Evolutionary conservation across 345 rosid species (phyloP).

Genomic region (Acer yangbiense): DNA sequence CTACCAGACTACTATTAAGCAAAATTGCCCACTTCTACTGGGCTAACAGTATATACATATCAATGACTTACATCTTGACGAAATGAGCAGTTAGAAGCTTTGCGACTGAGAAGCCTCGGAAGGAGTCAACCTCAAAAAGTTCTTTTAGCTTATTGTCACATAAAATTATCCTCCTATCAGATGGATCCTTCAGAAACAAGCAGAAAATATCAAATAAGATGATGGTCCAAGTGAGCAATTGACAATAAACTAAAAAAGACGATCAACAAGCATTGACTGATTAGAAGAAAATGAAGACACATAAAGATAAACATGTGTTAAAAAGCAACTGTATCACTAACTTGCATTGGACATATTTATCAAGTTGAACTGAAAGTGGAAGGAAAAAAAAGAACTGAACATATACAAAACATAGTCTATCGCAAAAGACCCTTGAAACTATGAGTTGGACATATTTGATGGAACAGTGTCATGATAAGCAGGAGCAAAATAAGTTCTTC

Average conservation of each 20-base stretch:
- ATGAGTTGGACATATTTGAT: slow-evolving; percentile 2
- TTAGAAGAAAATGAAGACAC: no score
- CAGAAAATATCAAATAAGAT: slow-evolving; percentile 15
- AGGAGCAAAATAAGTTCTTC: not conserved
- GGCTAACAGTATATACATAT: slow-evolving; percentile 28
- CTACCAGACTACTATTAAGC: slow-evolving; percentile 23
- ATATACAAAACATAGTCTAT: not conserved
- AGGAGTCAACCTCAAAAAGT: slow-evolving; percentile 58
- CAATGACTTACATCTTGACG: slow-evolving; percentile 48
- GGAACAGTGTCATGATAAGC: not conserved
- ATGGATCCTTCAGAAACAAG: slow-evolving; percentile 49
- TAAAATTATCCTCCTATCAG: slow-evolving; percentile 50
- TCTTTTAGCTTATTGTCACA: slow-evolving; percentile 65
- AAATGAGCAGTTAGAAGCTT: slow-evolving; percentile 53
- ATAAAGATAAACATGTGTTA: not conserved
- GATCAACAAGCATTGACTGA: not conserved
- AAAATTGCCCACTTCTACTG: slow-evolving; percentile 41
- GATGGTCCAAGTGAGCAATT: not conserved
- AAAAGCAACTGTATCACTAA: slow-evolving; percentile 1
- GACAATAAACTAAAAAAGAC: slow-evolving; percentile 2
- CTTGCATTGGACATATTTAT: not conserved
- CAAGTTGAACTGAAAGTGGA: not conserved
- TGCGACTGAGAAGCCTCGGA: slow-evolving; percentile 45
- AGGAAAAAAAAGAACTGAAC: not conserved
- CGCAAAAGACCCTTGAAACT: not conserved